phyloP scores from a whole-genome alignment of 169 alveolate genomes.

The Blepharisma undulans region DNA sequence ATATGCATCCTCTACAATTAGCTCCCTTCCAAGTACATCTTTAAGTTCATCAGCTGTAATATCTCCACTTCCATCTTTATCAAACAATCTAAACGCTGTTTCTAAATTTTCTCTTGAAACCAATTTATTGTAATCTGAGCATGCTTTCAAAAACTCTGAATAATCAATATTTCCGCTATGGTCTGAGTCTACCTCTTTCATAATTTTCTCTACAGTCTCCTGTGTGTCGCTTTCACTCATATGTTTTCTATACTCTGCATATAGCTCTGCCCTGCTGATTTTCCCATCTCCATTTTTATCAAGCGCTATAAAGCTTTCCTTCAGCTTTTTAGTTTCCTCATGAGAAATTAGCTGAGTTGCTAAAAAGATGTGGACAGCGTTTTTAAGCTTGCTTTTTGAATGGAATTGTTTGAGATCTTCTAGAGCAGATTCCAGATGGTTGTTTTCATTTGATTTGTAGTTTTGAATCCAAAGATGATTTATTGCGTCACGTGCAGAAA shows the following conservation, averaged over 20 bases:
- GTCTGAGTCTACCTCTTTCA: constrained; percentile 9
- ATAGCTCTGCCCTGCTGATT: constrained; percentile 10
- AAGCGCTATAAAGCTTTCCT: background rate
- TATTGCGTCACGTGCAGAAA: background rate
- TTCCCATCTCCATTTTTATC: constrained; percentile 35
- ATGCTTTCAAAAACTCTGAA: constrained; percentile 35
- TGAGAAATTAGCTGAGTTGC: constrained; percentile 20
- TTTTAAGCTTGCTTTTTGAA: background rate
- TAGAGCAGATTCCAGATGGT: background rate
- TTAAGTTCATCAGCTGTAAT: constrained; percentile 46
- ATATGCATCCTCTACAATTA: background rate
- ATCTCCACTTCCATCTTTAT: constrained; percentile 45
- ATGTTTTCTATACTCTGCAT: background rate
- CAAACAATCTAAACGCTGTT: constrained; percentile 49
- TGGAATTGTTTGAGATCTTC: background rate
- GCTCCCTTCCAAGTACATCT: constrained; percentile 5
- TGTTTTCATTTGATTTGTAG: background rate
- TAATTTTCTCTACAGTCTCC: background rate
- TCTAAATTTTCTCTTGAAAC: constrained; percentile 12
- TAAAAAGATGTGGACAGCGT: constrained; percentile 9
- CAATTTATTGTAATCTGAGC: background rate
- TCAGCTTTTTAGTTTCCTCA: constrained; percentile 2
- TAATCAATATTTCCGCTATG: constrained; percentile 31
- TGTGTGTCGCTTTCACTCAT: constrained; percentile 24
- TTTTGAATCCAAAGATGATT: background rate